A percentile compares a stretch with the other conserved stretches of the same genome.
Evolutionary conservation across 257 asterid species (phyloP).

Genomic region (Datura wrightii): DNA sequence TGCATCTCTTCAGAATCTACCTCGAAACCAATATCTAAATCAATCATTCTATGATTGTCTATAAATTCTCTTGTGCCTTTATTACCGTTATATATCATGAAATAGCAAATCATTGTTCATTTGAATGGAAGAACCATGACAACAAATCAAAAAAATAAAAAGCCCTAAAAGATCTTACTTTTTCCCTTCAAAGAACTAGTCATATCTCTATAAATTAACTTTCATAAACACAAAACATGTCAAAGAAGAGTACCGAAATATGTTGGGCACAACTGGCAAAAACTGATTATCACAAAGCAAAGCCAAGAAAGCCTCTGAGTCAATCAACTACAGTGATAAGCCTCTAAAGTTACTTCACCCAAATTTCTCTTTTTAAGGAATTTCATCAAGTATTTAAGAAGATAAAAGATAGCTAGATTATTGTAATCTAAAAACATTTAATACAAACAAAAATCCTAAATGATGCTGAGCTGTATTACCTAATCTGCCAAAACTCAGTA

Average conservation of each 20-base stretch:
- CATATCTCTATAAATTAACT: neutral
- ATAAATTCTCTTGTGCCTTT: neutral
- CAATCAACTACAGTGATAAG: neutral
- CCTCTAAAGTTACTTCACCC: neutral
- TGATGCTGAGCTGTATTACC: neutral
- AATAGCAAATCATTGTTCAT: neutral
- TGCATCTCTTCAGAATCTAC: neutral
- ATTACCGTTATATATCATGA: neutral
- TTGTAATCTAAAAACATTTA: neutral
- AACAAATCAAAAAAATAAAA: neutral
- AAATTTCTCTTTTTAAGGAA: neutral
- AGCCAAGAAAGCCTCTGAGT: neutral
- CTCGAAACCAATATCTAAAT: neutral
- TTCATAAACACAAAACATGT: constrained; percentile 23
- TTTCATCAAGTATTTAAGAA: too few species aligned
- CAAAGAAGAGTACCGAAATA: neutral
- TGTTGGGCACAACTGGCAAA: neutral
- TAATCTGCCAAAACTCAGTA: neutral
- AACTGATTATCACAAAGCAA: neutral
- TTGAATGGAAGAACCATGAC: neutral
- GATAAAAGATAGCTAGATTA: neutral
- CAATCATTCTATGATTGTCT: neutral
- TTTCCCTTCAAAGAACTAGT: neutral
- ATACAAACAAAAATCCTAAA: neutral
- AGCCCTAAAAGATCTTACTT: neutral